Evolutionary conservation across 305 asterid genomes (phyloP), one percentile per base, ranked within the genome.

Genomic region (Fraxinus latifolia): DNA sequence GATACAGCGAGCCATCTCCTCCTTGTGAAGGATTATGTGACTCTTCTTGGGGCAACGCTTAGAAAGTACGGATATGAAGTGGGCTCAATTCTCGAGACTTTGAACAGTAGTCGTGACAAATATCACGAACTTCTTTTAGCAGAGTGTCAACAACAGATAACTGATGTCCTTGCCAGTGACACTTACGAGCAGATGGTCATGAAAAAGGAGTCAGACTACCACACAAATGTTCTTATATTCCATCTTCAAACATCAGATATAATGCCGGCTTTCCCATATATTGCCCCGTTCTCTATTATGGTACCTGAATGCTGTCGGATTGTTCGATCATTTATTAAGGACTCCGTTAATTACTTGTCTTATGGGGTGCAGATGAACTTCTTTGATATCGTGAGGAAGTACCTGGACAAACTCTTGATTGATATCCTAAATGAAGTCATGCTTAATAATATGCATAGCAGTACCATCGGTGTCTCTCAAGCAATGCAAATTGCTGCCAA

Each of bases 191-290:
- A 95, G 82, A 95, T 95, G 99, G 94, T 95, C 77, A 83, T 95
- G 93, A 95, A 92, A 84, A 95, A 92, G 90, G 99, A 95, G 81
- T 90, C 97, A 0, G 99, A 95, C n/a, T 95, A 95, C 89, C 99
- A 94, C 82, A 73, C 97, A 44, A 95, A 94, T 82, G 99, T 93
- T 25, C 90, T 95, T 60, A 74, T 92, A 33, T 94, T 95, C 81
- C 99, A 95, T 89, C 93, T 95, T 31, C 99, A 95, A 74, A 90
- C 93, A 75, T 92, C 99, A 1, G 97, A 94, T 79, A 94, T 95
- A 77, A 95, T 95, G 98, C 99, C 99, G 0, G 98, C 99, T 44
- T 95, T 95, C 81, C 99, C 99, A 0, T 95, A 91, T 80, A 93
- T 95, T 42, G 97, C 99, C 47, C 97, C 98, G 2, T 95, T 94